These are phyloP conservation scores for Aspergillus sp. DNA, from an alignment of 2,329 filamentous ascomycete genomes.

Conservation along the genomic window DNA sequence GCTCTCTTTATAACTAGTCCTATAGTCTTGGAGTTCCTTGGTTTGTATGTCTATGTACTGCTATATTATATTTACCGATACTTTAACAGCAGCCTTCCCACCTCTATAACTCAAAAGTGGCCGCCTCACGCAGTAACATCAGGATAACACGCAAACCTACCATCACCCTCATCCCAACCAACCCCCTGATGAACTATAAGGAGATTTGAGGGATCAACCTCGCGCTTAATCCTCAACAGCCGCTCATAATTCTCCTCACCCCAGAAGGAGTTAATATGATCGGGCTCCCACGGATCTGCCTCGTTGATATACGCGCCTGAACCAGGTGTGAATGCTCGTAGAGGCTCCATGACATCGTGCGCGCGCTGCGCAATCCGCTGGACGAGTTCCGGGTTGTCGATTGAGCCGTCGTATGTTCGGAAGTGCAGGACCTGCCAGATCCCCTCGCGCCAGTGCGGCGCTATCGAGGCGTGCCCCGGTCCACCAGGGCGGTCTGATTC, in stretches of 20 bases:
- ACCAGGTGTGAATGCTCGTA: slow-evolving; percentile 16
- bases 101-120: too few species aligned
- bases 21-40: slow-evolving; percentile 49
- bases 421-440: slow-evolving; percentile 19
- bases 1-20: slow-evolving; percentile 58
- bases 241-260: slow-evolving; percentile 16
- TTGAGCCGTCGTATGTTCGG: not conserved
- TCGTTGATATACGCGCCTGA: slow-evolving; percentile 17
- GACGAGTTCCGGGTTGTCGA: slow-evolving; percentile 7
- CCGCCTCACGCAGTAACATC: not conserved
- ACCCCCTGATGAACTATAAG: slow-evolving; percentile 14
- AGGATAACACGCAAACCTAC: slow-evolving; percentile 13
- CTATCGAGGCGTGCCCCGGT: slow-evolving; percentile 15
- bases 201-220: slow-evolving; percentile 13
- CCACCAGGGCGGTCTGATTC: slow-evolving; percentile 9
- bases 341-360: slow-evolving; percentile 11
- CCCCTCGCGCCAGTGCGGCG: slow-evolving; percentile 18
- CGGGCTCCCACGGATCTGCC: slow-evolving; percentile 15
- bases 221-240: slow-evolving; percentile 13
- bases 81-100: slow-evolving; percentile 24
- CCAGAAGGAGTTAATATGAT: slow-evolving; percentile 14
- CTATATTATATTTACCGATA: slow-evolving; percentile 58
- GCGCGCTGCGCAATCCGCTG: slow-evolving; percentile 1
- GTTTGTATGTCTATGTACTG: slow-evolving; percentile 45
- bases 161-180: slow-evolving; percentile 13